Evolutionary conservation across 768 basidiomycete genomes (phyloP).

Genomic region (Russula lepida): DNA sequence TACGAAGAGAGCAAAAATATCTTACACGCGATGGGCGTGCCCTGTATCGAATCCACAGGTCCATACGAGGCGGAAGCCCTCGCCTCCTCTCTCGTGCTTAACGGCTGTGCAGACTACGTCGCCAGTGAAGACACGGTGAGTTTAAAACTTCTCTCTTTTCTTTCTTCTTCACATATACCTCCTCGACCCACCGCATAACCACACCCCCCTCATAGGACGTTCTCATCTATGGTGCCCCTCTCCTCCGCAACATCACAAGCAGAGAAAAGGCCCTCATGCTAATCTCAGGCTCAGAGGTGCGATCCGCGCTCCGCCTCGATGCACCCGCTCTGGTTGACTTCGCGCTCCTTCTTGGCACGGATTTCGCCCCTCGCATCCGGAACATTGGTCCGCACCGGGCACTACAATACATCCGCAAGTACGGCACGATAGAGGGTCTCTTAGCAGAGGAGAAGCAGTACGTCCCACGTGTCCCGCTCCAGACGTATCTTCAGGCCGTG

Average conservation of each 20-base stretch:
- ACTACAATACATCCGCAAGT: conserved; percentile 60
- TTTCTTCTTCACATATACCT: background rate
- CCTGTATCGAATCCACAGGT: conserved; percentile 57
- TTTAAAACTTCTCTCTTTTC: conserved; percentile 20
- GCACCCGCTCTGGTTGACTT: conserved; percentile 68
- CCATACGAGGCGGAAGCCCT: conserved; percentile 82
- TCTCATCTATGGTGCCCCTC: conserved; percentile 70
- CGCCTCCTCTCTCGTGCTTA: conserved; percentile 65
- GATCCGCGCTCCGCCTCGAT: conserved; percentile 47
- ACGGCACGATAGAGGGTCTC: conserved; percentile 67
- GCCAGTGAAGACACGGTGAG: conserved; percentile 81
- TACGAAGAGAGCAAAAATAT: conserved; percentile 67
- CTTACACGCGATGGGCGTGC: conserved; percentile 73
- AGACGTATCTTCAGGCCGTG: conserved; percentile 58
- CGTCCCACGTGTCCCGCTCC: conserved; percentile 37
- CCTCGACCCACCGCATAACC: background rate
- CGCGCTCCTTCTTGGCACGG: conserved; percentile 79
- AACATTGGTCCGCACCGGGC: conserved; percentile 74
- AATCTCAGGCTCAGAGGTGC: conserved; percentile 58
- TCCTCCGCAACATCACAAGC: conserved; percentile 69
- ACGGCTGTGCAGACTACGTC: conserved; percentile 78
- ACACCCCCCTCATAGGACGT: conserved; percentile 61
- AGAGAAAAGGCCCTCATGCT: conserved; percentile 50
- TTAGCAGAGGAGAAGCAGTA: conserved; percentile 45
- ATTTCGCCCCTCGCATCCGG: conserved; percentile 80